Percentiles rank a stretch among this genome's conserved stretches.
phyloP scores from a whole-genome alignment of 371 early-diverging fungal species.

The Capillidium rhysosporum region DNA sequence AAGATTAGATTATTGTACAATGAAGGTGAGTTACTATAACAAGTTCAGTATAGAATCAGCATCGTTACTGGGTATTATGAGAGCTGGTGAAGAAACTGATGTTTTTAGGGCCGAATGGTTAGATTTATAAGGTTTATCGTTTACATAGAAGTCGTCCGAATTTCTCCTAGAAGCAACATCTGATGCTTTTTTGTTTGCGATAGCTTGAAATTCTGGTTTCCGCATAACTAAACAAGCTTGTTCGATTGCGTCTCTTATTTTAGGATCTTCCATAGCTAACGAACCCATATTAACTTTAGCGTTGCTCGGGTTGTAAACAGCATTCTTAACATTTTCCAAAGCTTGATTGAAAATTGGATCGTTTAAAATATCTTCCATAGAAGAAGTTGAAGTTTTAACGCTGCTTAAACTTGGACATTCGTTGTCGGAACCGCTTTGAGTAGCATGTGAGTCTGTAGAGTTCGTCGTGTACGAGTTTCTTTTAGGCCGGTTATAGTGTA shows the following conservation, averaged over 20 bases:
- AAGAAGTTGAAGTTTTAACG: too few relatives aligned
- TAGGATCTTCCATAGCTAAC: background rate
- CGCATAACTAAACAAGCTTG: slow-evolving; percentile 3
- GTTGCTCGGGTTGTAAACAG: background rate
- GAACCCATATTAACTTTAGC: background rate
- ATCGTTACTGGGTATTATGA: background rate
- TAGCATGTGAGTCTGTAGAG: background rate
- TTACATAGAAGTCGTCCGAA: background rate
- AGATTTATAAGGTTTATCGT: background rate
- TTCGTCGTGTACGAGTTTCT: background rate
- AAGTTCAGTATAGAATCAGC: too few relatives aligned
- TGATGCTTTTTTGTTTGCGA: background rate
- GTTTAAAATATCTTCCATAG: background rate
- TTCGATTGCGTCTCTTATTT: background rate
- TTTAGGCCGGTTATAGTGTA: background rate
- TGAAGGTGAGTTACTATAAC: too few relatives aligned
- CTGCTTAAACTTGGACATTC: background rate
- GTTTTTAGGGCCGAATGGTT: too few relatives aligned
- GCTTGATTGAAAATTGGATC: slow-evolving; percentile 1
- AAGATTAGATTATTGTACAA: too few relatives aligned
- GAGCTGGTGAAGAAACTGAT: background rate
- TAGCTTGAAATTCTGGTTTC: background rate
- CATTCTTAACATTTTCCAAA: background rate
- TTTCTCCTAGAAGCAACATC: background rate
- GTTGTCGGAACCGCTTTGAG: background rate